Conservation (phyloP, 495 filamentous ascomycete species). For the Bacidia gigantensis region DNA sequence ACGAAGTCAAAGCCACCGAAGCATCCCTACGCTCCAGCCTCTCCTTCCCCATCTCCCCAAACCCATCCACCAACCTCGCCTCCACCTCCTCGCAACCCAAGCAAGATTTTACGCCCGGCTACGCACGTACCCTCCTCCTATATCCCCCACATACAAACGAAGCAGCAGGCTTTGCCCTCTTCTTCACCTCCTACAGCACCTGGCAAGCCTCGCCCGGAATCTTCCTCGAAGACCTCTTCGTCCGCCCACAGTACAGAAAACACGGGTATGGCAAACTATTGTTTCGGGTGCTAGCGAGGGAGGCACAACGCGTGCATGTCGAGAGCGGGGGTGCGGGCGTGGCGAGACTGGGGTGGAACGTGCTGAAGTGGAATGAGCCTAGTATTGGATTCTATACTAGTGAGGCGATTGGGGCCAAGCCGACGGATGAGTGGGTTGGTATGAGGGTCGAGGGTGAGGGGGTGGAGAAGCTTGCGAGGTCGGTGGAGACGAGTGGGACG, state of each 20-base stretch:
- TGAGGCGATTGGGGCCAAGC: conserved; percentile 53
- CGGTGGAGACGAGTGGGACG: not conserved
- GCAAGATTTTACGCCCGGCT: conserved; percentile 19
- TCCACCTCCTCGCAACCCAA: conserved; percentile 22
- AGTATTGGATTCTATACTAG: conserved; percentile 72
- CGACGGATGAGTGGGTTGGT: conserved; percentile 76
- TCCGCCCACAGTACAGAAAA: conserved; percentile 53
- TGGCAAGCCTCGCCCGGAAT: conserved; percentile 81
- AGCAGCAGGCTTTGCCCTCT: conserved; percentile 48
- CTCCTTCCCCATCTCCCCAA: conserved; percentile 44
- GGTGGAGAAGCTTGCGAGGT: conserved; percentile 6
- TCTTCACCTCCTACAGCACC: conserved; percentile 66
- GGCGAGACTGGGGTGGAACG: conserved; percentile 74
- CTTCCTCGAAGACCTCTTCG: conserved; percentile 88
- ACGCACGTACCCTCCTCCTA: conserved; percentile 21
- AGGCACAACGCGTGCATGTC: conserved; percentile 52
- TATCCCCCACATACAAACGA: conserved; percentile 25
- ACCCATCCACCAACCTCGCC: conserved; percentile 21
- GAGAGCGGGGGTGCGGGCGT: conserved; percentile 6
- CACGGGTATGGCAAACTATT: conserved; percentile 68
- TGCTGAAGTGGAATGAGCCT: conserved; percentile 81
- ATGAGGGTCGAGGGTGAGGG: conserved; percentile 76
- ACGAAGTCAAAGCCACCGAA: conserved; percentile 67
- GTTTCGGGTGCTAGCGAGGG: conserved; percentile 61
- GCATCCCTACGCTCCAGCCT: conserved; percentile 60